phyloP scores from a whole-genome alignment of 305 asterid species.

The Petunia hybrid region DNA sequence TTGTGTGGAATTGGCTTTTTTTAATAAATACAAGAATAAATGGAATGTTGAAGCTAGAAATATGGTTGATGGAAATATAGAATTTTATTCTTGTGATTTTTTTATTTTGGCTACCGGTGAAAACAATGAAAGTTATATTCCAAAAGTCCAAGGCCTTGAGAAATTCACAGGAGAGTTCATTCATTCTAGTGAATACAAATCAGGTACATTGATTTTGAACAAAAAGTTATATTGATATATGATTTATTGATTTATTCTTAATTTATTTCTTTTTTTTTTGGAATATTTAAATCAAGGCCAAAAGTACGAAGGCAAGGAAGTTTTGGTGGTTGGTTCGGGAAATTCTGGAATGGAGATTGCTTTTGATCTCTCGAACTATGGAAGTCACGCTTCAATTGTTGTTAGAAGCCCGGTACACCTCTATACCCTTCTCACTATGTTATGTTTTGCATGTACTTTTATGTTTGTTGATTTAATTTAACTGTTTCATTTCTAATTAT shows the following conservation, averaged over 20 bases:
- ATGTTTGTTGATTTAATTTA: too few species aligned
- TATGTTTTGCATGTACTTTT: background rate
- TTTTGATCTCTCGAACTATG: slow-evolving; percentile 37
- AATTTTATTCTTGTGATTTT: background rate
- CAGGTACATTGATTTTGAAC: too few species aligned
- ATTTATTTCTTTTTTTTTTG: too few species aligned
- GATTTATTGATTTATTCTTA: too few species aligned
- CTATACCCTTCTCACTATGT: background rate
- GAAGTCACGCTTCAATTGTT: slow-evolving; percentile 33
- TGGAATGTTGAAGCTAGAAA: slow-evolving; percentile 31
- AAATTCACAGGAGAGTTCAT: slow-evolving; percentile 34
- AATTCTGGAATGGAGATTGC: slow-evolving; percentile 51
- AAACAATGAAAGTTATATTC: slow-evolving; percentile 29
- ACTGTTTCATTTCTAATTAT: too few species aligned
- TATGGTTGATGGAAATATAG: background rate
- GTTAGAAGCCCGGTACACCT: slow-evolving; percentile 37
- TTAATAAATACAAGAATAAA: background rate
- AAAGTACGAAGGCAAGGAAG: slow-evolving; percentile 34
- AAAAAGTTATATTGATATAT: too few species aligned
- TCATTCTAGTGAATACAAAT: slow-evolving; percentile 40
- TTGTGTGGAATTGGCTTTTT: slow-evolving; percentile 24
- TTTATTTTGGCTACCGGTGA: slow-evolving; percentile 44
- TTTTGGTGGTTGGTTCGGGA: slow-evolving; percentile 43
- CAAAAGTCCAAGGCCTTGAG: slow-evolving; percentile 27
- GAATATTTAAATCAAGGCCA: too few species aligned